Evolutionary conservation across 2,329 filamentous ascomycete genomes (phyloP).

Genomic region (Mycosphaerelloides madeirae): DNA sequence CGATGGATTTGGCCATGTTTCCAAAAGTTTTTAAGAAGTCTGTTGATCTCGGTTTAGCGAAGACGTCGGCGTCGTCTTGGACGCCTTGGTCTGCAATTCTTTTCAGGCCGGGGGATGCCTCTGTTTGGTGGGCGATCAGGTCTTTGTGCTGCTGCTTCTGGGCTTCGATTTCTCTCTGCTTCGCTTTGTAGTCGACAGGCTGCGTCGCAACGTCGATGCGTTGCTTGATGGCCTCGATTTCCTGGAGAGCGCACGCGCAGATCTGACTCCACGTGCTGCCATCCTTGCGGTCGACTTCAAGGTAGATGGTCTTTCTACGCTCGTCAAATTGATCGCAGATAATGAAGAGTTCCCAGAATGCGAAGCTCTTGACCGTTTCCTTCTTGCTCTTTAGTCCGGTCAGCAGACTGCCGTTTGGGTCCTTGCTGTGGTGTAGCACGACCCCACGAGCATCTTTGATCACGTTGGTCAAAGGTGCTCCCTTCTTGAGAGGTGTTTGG

Average conservation of each 20-base stretch:
- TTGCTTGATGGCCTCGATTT: constrained; percentile 61
- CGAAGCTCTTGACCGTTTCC: constrained; percentile 72
- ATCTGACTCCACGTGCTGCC: constrained; percentile 80
- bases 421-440: constrained; percentile 36
- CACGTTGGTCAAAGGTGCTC: constrained; percentile 74
- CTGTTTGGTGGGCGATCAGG: constrained; percentile 28
- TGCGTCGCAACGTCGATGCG: constrained; percentile 55
- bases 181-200: constrained; percentile 16
- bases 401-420: constrained; percentile 84
- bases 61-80: constrained; percentile 22
- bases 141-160: constrained; percentile 18
- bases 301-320: constrained; percentile 77
- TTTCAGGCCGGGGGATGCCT: constrained; percentile 17
- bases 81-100: constrained; percentile 27
- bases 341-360: constrained; percentile 82
- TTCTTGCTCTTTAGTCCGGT: constrained; percentile 82
- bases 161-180: constrained; percentile 13
- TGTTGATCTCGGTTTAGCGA: constrained; percentile 12
- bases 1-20: constrained; percentile 44
- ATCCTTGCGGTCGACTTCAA: constrained; percentile 75
- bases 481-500: constrained; percentile 76
- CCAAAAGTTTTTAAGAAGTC: constrained; percentile 36
- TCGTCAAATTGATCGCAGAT: constrained; percentile 70
- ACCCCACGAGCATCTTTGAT: constrained; percentile 52
- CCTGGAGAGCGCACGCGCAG: constrained; percentile 61